Evolutionary conservation across 306 rosid species (phyloP).

Genomic region (Gastrolobium villosum): DNA sequence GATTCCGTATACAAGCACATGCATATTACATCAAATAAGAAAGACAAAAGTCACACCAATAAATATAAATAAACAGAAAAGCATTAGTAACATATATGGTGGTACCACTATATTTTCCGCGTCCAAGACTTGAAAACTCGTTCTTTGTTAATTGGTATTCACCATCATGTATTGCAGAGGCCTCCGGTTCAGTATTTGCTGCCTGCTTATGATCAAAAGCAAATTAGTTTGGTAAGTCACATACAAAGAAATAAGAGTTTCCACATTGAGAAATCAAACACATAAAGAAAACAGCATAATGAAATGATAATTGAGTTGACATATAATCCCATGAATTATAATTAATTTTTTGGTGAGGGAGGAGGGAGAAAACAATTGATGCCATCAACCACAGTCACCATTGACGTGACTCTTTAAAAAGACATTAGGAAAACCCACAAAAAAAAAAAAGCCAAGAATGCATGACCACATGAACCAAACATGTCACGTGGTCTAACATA

Average conservation of each 20-base stretch:
- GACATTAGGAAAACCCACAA: constrained; percentile 5
- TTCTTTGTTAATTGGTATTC: constrained; percentile 86
- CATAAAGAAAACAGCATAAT: constrained; percentile 15
- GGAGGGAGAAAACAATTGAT: constrained; percentile 21
- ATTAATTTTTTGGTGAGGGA: not conserved
- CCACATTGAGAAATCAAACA: constrained; percentile 18
- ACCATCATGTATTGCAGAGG: constrained; percentile 73
- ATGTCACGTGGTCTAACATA: constrained; percentile 42
- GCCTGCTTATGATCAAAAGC: constrained; percentile 70
- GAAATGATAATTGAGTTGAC: not conserved
- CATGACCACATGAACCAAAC: constrained; percentile 42
- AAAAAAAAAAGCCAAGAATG: no score
- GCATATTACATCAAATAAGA: constrained; percentile 23
- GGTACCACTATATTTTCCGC: constrained; percentile 90
- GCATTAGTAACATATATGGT: constrained; percentile 35
- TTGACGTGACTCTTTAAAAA: constrained; percentile 1
- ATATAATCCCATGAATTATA: constrained; percentile 18
- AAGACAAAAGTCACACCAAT: constrained; percentile 23
- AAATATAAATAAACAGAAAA: constrained; percentile 28
- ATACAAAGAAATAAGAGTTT: constrained; percentile 18
- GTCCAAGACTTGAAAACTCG: constrained; percentile 79
- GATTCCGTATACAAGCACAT: constrained; percentile 20
- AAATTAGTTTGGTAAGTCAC: constrained; percentile 35
- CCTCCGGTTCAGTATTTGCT: constrained; percentile 87
- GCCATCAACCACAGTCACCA: constrained; percentile 18